Evolutionary conservation across 345 rosid species (phyloP).

Genomic region (Citropsis articulata): DNA sequence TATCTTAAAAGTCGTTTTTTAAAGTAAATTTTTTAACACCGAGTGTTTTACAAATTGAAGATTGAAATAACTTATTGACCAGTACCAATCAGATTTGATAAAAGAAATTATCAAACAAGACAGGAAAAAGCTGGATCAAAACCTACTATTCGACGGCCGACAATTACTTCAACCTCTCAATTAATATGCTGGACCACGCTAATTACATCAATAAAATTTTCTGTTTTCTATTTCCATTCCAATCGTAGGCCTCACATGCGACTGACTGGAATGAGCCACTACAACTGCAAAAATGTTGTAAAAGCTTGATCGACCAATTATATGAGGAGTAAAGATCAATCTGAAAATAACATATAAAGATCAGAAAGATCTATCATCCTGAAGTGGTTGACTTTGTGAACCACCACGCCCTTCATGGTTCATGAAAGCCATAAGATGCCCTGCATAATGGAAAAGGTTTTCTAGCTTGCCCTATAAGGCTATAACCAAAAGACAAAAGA

Average conservation of each 20-base stretch:
- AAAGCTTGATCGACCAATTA: background rate
- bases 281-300: background rate
- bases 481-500: background rate
- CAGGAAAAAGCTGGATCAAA: background rate
- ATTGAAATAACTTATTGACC: background rate
- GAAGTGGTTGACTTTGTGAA: background rate
- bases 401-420: background rate
- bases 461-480: too few species aligned
- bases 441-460: too few species aligned
- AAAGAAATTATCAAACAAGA: background rate
- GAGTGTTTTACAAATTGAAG: background rate
- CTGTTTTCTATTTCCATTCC: background rate
- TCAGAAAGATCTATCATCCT: too few species aligned
- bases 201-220: background rate
- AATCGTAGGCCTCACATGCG: background rate
- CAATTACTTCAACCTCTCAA: background rate
- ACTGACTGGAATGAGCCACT: too few species aligned
- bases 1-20: too few species aligned
- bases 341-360: background rate
- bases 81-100: background rate
- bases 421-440: background rate
- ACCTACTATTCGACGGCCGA: background rate
- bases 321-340: background rate
- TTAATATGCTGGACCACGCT: background rate
- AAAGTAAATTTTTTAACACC: too few species aligned